These are phyloP conservation scores for Spinellus fusiger DNA, from an alignment of 192 early-diverging fungal genomes.

Conservation along the genomic window DNA sequence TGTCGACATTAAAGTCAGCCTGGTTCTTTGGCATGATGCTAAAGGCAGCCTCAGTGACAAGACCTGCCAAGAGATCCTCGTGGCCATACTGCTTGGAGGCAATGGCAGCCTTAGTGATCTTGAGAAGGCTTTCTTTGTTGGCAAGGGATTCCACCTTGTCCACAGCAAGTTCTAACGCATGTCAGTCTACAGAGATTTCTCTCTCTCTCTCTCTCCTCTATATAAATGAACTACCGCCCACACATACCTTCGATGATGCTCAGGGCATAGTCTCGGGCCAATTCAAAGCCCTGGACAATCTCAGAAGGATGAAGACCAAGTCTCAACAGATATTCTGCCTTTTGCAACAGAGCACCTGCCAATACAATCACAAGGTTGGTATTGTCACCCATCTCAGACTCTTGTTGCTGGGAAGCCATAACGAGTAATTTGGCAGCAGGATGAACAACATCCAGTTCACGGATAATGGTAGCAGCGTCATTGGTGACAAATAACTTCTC, in stretches of 20 bases:
- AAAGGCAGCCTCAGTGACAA: conserved; percentile 80
- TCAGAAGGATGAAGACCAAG: conserved; percentile 96
- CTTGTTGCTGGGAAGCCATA: conserved; percentile 95
- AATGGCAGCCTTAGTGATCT: conserved; percentile 75
- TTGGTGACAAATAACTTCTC: conserved; percentile 98
- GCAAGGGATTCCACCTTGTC: conserved; percentile 53
- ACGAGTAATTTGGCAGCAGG: conserved; percentile 95
- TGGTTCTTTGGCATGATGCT: conserved; percentile 88
- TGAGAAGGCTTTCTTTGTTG: conserved; percentile 57
- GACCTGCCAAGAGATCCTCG: conserved; percentile 75
- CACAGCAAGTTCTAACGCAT: conserved; percentile 53
- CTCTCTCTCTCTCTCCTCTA: not conserved
- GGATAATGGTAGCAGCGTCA: conserved; percentile 98
- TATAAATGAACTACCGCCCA: not conserved
- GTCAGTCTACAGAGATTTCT: not conserved
- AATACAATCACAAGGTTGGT: conserved; percentile 96
- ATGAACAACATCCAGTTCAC: conserved; percentile 95
- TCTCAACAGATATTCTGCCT: conserved; percentile 86
- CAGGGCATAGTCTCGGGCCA: conserved; percentile 78
- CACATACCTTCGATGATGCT: conserved; percentile 70
- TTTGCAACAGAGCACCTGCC: conserved; percentile 89
- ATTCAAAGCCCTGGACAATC: conserved; percentile 90
- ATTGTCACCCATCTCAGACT: conserved; percentile 92
- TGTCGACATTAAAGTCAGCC: conserved; percentile 90
- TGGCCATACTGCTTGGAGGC: conserved; percentile 95